A percentile compares a stretch with the other conserved stretches of the same genome.
phyloP scores from a whole-genome alignment of 257 asterid genomes.

The Solanum sejunctum region DNA sequence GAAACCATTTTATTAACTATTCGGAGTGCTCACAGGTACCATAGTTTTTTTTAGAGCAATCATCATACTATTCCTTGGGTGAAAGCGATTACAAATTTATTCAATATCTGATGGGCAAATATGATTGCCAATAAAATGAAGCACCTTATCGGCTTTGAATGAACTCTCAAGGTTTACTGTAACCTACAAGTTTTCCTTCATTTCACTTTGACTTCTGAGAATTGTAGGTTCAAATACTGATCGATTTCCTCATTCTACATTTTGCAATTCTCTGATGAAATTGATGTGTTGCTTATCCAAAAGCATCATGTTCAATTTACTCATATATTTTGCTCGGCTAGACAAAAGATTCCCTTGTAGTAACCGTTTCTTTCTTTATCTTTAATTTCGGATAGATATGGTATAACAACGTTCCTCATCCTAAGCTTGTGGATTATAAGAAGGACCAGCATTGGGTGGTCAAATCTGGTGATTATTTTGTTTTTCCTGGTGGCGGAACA shows the following conservation, averaged over 20 bases:
- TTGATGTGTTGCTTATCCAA: neutral
- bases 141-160: neutral
- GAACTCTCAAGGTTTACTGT: neutral
- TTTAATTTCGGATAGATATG: constrained; percentile 45
- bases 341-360: neutral
- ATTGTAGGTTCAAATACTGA: neutral
- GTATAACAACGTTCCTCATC: constrained; percentile 88
- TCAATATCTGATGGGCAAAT: neutral
- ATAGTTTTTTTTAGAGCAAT: neutral
- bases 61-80: neutral
- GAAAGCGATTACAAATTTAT: neutral
- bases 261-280: neutral
- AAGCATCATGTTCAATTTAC: neutral
- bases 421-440: constrained; percentile 87
- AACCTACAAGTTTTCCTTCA: neutral
- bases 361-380: neutral
- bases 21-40: neutral
- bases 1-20: neutral
- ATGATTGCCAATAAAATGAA: neutral
- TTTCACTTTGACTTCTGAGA: neutral
- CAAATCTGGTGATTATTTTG: constrained; percentile 50
- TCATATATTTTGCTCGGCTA: neutral
- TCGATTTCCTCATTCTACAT: neutral
- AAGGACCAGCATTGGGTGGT: constrained; percentile 87
- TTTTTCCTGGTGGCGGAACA: constrained; percentile 96